Base-by-base conservation (phyloP, 257 asterid genomes). In the Leonotis leonurus region DNA sequence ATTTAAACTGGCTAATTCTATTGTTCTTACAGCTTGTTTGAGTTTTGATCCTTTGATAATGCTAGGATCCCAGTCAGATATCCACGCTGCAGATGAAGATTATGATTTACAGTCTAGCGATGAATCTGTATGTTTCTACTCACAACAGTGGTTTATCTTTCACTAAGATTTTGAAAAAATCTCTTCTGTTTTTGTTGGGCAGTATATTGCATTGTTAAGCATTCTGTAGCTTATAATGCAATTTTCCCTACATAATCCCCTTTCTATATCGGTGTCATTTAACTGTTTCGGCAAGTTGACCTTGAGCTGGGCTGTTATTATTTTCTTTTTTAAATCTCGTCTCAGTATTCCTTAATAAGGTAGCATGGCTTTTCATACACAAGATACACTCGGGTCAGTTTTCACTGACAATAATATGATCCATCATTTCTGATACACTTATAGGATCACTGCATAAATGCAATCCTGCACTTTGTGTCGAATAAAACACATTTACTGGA, bases 51-150 rank as follows among this genome's bases (percentile, higher is more conserved):
- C 35, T 60, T 70, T 69, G 67, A 67, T 70, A 58, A 72, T 75
- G 81, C 67, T 78, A 87, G 99, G 86, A 65, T 74, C 90, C 87
- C 85, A 76, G 72, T 79, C 87, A 65, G 80, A 80, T 71, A 72
- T 73, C 73, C 77, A 65, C 58, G 91, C 79, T 75, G 74, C 68
- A 4, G 99, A 93, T 75, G 85, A 77, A 49, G 99, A 89, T 71
- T 89, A 77, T 77, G 87, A 73, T 60, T 22, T 87, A 73, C 83
- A 39, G 55, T 81, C 94, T 56, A 78, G 75, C 48, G 95, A 83
- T 60, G 96, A 82, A 75, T 74, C 83, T 55, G 99, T 93, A 82
- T 74, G 92, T 80, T 72, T 58, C 21, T 11, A 8, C 62, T 62
- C 36, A 26, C 46, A 30, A 45, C 35, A 62, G 16, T 54, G 53